Conservation (phyloP, 2,329 filamentous ascomycete genomes). For the Akanthomyces uredinophilus region DNA sequence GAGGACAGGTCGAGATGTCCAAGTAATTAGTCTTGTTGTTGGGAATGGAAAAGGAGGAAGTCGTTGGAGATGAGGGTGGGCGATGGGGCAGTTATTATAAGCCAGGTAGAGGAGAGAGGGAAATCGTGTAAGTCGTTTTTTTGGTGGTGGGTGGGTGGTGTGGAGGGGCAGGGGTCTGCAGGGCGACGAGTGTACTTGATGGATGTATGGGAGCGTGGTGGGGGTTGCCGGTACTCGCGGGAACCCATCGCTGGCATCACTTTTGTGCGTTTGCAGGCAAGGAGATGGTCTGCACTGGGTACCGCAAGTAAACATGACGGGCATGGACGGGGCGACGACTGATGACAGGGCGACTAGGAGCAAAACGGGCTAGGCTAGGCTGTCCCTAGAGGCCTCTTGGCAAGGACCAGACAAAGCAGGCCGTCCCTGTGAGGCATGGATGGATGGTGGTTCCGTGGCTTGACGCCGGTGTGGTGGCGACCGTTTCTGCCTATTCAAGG, state of each 20-base stretch:
- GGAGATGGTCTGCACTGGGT: no score
- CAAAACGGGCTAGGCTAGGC: not conserved
- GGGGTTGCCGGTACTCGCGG: not conserved
- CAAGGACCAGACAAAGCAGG: no score
- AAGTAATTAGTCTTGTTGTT: not conserved
- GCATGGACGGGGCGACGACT: not conserved
- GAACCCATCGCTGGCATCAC: no score
- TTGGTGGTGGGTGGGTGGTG: no score
- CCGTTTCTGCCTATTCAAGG: slow-evolving; percentile 4
- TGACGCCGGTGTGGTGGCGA: not conserved
- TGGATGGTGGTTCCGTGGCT: not conserved
- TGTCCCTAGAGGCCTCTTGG: not conserved
- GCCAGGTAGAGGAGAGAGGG: not conserved
- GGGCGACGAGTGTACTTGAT: no score
- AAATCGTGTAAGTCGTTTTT: slow-evolving; percentile 9
- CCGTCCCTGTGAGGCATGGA: no score
- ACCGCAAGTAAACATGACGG: no score
- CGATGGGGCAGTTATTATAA: slow-evolving; percentile 1
- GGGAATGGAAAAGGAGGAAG: not conserved
- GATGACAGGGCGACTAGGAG: not conserved
- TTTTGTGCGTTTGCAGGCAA: no score
- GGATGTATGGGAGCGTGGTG: no score
- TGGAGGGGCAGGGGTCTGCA: not conserved
- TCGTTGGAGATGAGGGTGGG: not conserved
- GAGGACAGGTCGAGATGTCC: not conserved